Evolutionary conservation across 768 basidiomycete species (phyloP).

Genomic region (Mycena polygramma): DNA sequence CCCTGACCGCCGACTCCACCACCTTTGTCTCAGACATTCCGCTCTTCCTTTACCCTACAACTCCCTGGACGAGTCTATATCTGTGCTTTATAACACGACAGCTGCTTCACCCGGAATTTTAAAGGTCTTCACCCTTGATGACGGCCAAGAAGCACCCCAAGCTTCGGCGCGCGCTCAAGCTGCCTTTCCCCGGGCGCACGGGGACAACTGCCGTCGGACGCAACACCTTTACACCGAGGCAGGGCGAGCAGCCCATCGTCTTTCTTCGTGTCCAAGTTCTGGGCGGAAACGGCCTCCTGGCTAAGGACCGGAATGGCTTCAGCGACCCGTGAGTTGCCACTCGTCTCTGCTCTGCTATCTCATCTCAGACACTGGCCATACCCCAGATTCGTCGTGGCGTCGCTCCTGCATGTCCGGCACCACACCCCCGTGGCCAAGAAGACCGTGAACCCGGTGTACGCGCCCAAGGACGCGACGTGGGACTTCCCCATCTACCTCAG

Average conservation of each 20-base stretch:
- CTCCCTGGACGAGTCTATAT: background rate
- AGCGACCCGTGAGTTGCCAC: slow-evolving; percentile 78
- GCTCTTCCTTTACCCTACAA: background rate
- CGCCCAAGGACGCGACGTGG: slow-evolving; percentile 83
- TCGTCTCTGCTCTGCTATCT: background rate
- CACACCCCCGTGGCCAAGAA: slow-evolving; percentile 85
- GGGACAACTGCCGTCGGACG: slow-evolving; percentile 19
- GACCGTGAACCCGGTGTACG: slow-evolving; percentile 75
- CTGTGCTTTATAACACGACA: background rate
- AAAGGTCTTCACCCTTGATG: background rate
- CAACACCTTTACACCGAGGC: slow-evolving; percentile 53
- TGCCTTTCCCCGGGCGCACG: slow-evolving; percentile 24
- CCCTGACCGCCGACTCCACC: too few relatives aligned
- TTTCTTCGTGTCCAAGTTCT: slow-evolving; percentile 77
- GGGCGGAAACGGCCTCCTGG: slow-evolving; percentile 69
- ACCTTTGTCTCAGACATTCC: background rate
- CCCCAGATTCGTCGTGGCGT: slow-evolving; percentile 77
- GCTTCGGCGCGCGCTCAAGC: slow-evolving; percentile 36
- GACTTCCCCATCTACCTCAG: slow-evolving; percentile 90
- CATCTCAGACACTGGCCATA: slow-evolving; percentile 4
- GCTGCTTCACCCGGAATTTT: background rate
- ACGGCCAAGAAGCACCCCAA: slow-evolving; percentile 32
- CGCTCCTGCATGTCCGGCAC: slow-evolving; percentile 67
- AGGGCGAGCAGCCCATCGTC: slow-evolving; percentile 77
- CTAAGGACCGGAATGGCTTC: slow-evolving; percentile 76